Conservation (phyloP, 176 grass and related monocot genomes). For the Carex myosuroides region DNA sequence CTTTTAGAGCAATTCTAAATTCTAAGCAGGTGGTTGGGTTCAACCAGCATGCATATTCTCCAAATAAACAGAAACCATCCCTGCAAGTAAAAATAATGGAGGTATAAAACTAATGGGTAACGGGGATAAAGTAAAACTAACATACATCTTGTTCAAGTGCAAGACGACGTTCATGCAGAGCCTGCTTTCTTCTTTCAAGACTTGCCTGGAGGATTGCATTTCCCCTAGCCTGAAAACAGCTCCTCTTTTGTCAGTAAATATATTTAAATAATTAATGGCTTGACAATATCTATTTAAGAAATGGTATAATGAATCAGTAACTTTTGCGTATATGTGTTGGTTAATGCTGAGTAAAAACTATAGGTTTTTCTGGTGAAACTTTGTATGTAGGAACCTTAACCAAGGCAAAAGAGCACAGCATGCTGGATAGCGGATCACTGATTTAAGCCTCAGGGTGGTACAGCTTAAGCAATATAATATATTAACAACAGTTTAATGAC, state of each 20-base stretch:
- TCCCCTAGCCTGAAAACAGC: slow-evolving; percentile 75
- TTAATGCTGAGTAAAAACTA: neutral
- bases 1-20: neutral
- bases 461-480: neutral
- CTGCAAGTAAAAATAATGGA: neutral
- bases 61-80: neutral
- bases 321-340: neutral
- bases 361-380: neutral
- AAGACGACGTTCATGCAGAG: slow-evolving; percentile 83
- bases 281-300: neutral
- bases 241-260: slow-evolving; percentile 35
- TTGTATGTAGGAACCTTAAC: neutral
- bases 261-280: neutral
- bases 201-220: slow-evolving; percentile 98
- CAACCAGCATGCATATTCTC: neutral
- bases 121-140: slow-evolving; percentile 16
- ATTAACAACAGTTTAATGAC: neutral
- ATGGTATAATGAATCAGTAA: neutral
- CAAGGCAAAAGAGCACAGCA: neutral
- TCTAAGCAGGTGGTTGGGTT: neutral
- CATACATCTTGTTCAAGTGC: slow-evolving; percentile 98
- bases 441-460: neutral
- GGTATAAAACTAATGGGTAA: neutral
- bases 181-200: slow-evolving; percentile 99
- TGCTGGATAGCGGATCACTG: neutral